These are phyloP conservation scores for Talaromyces sp. DNA, from an alignment of 2,329 filamentous ascomycete species.

Conservation along the genomic window DNA sequence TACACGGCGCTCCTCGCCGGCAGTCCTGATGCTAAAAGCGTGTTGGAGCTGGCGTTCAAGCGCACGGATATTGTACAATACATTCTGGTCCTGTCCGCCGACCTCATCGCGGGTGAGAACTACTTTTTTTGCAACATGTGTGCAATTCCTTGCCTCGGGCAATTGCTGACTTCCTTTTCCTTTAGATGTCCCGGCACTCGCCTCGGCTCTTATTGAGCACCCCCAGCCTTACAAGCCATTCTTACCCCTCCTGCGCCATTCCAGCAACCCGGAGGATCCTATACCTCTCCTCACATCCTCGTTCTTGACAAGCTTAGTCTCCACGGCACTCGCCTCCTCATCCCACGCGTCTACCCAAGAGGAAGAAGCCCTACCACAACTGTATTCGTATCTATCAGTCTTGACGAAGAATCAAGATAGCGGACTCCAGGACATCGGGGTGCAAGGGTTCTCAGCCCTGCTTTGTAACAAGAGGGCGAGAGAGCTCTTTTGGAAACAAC, in stretches of 20 bases:
- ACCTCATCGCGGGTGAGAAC: constrained; percentile 73
- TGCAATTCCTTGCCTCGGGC: neutral
- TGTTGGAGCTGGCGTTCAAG: constrained; percentile 80
- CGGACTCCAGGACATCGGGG: constrained; percentile 90
- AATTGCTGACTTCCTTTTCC: neutral
- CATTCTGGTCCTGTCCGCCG: constrained; percentile 81
- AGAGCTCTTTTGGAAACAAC: constrained; percentile 84
- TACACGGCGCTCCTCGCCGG: constrained; percentile 81
- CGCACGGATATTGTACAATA: constrained; percentile 91
- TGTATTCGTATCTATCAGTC: constrained; percentile 81
- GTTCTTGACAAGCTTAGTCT: constrained; percentile 76
- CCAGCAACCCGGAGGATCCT: constrained; percentile 76
- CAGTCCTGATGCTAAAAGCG: constrained; percentile 59
- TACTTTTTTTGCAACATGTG: neutral
- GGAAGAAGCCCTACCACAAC: constrained; percentile 69
- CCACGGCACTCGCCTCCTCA: constrained; percentile 56
- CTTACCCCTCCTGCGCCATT: constrained; percentile 76
- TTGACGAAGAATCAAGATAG: constrained; percentile 82
- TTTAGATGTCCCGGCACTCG: constrained; percentile 73
- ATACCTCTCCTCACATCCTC: constrained; percentile 87
- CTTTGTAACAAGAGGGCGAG: constrained; percentile 71
- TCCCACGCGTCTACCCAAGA: constrained; percentile 59
- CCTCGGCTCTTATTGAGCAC: constrained; percentile 69
- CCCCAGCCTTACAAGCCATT: constrained; percentile 71
- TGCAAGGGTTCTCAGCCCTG: constrained; percentile 83